These are phyloP conservation scores for Gnetum montanum DNA, from an alignment of 75 land plant species.

Conservation along the genomic window DNA sequence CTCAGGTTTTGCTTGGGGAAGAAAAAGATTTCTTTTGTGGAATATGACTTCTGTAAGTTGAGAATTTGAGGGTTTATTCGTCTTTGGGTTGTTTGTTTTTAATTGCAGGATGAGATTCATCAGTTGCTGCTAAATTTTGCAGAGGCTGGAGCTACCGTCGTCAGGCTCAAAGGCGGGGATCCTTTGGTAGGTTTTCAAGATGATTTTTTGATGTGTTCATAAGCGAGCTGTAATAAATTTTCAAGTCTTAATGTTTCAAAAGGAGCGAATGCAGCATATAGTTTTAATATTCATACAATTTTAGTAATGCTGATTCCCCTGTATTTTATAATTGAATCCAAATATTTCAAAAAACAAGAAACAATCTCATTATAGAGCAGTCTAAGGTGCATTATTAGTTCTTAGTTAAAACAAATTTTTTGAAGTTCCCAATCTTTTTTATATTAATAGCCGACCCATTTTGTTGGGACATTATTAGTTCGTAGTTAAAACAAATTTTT, in stretches of 20 bases:
- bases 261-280: not conserved
- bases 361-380: too few relatives aligned
- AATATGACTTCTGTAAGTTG: not conserved
- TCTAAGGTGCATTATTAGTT: too few relatives aligned
- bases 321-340: not conserved
- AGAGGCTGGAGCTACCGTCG: constrained; percentile 91
- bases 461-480: too few relatives aligned
- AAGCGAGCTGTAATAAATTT: not conserved
- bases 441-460: too few relatives aligned
- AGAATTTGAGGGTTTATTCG: not conserved
- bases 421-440: too few relatives aligned
- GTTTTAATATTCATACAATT: not conserved
- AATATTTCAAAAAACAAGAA: too few relatives aligned
- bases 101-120: constrained; percentile 88
- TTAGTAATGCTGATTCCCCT: not conserved
- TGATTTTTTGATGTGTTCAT: not conserved
- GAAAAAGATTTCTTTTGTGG: not conserved
- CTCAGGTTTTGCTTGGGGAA: constrained; percentile 54
- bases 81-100: constrained; percentile 5
- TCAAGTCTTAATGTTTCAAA: too few relatives aligned
- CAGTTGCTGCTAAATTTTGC: constrained; percentile 91
- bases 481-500: too few relatives aligned
- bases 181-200: constrained; percentile 61
- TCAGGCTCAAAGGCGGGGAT: constrained; percentile 97
- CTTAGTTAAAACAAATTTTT: too few relatives aligned